Conservation (phyloP, 1,139 yeast species). For the Candida sojae region DNA sequence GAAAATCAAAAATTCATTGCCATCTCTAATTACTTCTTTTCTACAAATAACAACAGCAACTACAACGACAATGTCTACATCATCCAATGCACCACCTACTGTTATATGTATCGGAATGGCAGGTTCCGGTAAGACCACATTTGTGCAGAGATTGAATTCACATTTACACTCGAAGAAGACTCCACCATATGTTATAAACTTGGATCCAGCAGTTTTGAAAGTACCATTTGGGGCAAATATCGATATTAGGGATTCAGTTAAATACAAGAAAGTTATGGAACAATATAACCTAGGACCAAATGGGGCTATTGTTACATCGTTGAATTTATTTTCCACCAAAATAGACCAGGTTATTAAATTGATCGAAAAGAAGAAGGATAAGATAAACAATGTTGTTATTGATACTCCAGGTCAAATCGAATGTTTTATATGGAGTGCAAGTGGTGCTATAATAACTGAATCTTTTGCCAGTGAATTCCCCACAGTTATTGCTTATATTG, state of each 20-base stretch:
- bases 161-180: constrained; percentile 74
- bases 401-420: constrained; percentile 99
- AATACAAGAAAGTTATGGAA: constrained; percentile 95
- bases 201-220: constrained; percentile 94
- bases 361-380: constrained; percentile 76
- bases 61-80: constrained; percentile 33
- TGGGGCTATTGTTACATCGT: constrained; percentile 95
- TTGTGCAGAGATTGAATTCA: constrained; percentile 91
- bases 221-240: constrained; percentile 94
- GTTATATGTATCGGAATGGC: constrained; percentile 95
- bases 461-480: constrained; percentile 96
- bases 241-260: constrained; percentile 94
- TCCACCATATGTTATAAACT: constrained; percentile 86
- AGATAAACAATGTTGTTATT: constrained; percentile 70
- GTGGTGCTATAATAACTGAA: constrained; percentile 95
- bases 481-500: constrained; percentile 91
- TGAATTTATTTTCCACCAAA: constrained; percentile 90
- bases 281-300: constrained; percentile 92
- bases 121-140: constrained; percentile 97
- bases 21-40: not conserved
- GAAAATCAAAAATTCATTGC: not conserved
- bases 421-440: constrained; percentile 95
- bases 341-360: constrained; percentile 91
- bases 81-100: constrained; percentile 47
- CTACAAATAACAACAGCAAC: not conserved